These are phyloP conservation scores for Phytophthora fragariaefolia DNA, from an alignment of 352 stramenopile species.

Conservation along the genomic window DNA sequence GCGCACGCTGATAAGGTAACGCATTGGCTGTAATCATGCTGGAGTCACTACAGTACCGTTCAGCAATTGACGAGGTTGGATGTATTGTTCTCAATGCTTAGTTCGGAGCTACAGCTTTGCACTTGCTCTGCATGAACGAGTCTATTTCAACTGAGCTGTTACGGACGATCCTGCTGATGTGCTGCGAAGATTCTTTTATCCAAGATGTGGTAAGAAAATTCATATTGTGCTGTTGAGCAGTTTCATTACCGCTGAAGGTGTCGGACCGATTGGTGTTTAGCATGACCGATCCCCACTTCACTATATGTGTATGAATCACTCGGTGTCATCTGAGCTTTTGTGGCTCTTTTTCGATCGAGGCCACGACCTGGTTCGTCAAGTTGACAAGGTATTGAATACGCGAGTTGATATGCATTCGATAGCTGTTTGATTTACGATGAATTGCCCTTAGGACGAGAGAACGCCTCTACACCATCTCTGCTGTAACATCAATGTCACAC, in stretches of 20 bases:
- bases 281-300: conserved; percentile 68
- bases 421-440: background rate
- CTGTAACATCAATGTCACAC: conserved; percentile 53
- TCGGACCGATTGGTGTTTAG: conserved; percentile 20
- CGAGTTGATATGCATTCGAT: background rate
- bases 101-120: conserved; percentile 65
- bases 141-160: conserved; percentile 43
- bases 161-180: conserved; percentile 50
- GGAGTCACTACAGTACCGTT: background rate
- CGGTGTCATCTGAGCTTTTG: conserved; percentile 59
- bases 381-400: conserved; percentile 49
- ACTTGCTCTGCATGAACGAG: conserved; percentile 76
- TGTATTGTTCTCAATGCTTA: conserved; percentile 13
- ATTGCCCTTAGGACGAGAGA: conserved; percentile 48
- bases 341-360: conserved; percentile 79
- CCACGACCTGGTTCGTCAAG: conserved; percentile 55
- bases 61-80: background rate
- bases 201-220: conserved; percentile 52
- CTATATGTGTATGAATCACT: conserved; percentile 72
- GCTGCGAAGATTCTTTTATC: conserved; percentile 46
- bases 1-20: conserved; percentile 22
- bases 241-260: background rate
- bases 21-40: background rate
- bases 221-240: background rate
- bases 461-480: conserved; percentile 72